Evolutionary conservation across 2,329 filamentous ascomycete genomes (phyloP).

Genomic region (Colletotrichum sp.): DNA sequence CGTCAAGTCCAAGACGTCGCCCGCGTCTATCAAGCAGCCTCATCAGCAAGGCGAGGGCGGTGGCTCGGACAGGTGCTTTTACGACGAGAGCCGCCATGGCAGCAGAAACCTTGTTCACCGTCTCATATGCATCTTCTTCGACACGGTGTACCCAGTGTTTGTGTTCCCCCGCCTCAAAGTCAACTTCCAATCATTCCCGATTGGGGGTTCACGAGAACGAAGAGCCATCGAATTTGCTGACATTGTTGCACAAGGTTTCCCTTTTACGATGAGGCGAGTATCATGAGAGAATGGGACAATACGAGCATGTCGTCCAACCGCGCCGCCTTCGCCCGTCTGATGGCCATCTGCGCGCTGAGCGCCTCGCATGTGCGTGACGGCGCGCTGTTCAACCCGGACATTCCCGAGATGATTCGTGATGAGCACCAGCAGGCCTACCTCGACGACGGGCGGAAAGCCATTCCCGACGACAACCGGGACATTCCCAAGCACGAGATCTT

Average conservation of each 20-base stretch:
- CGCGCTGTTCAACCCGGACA: conserved; percentile 48
- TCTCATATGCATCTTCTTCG: conserved; percentile 22
- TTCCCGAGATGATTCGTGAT: background rate
- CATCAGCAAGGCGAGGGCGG: background rate
- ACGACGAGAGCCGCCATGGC: conserved; percentile 20
- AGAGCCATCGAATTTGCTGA: background rate
- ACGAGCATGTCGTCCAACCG: conserved; percentile 32
- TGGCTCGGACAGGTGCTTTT: conserved; percentile 10
- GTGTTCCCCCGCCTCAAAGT: background rate
- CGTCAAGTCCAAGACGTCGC: conserved; percentile 22
- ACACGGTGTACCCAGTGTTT: conserved; percentile 23
- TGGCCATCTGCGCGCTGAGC: conserved; percentile 56
- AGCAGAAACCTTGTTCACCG: conserved; percentile 2
- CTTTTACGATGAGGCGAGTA: conserved; percentile 52
- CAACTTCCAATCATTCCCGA: background rate
- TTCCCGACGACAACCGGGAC: conserved; percentile 15
- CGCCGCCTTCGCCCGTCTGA: conserved; percentile 52
- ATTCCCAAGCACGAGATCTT: conserved; percentile 9
- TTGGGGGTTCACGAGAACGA: background rate
- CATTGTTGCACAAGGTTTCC: conserved; percentile 37
- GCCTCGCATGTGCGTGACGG: conserved; percentile 55
- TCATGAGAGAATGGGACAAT: conserved; percentile 44
- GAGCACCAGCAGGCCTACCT: conserved; percentile 17
- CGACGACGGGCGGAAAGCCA: conserved; percentile 17
- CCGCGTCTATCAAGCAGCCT: background rate